Base-by-base conservation (phyloP, 164 flowering plant genomes). In the Taxillus chinensis region DNA sequence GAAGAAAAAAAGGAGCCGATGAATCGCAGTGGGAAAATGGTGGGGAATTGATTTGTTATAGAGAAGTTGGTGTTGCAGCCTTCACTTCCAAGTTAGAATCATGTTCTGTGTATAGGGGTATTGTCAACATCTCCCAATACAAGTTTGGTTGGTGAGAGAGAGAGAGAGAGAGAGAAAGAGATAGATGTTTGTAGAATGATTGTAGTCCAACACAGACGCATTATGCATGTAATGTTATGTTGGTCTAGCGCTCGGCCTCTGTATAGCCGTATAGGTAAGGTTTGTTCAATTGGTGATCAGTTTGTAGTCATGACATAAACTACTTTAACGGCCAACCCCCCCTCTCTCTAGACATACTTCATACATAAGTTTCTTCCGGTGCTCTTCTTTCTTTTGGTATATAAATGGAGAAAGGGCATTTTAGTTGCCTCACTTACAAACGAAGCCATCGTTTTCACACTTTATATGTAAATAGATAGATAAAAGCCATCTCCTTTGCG, bases 81-180 rank as follows among this genome's bases (percentile, higher is more conserved):
- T 80, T 80, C 67, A 68, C 54, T 61, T 55, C 16, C 69, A 83
- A 83, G 87, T 55, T 62, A 73, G 50, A 71, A 75, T 77, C 64
- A 80, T 78, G 61, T 68, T 73, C 77, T 65, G 62, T 67, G 58
- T 51, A 48, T 48, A 1, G 12, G 68, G 3, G 40, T 66, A 66
- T 27, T 27, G 68, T 62, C 53, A 64, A 67, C 40, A 58, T 55
- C 60, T 55, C 60, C 55, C 57, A 50, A 68, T 62, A 61, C 41
- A 55, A 56, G 48, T 10, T 40, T 39, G 82, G 75, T 82, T 71
- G 83, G 80, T 80, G 68, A 55, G 65, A 61, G 70, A 67, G 65
- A 59, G 53, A 60, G 72, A 67, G 65, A 59, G 53, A 60, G 72
- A 68, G 55, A 69, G 61, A 3, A 63, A 15, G 41, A 10, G 11